Evolutionary conservation across 345 rosid species (phyloP), one percentile per base, ranked within the genome.

Genomic region (Litchi chinensis): DNA sequence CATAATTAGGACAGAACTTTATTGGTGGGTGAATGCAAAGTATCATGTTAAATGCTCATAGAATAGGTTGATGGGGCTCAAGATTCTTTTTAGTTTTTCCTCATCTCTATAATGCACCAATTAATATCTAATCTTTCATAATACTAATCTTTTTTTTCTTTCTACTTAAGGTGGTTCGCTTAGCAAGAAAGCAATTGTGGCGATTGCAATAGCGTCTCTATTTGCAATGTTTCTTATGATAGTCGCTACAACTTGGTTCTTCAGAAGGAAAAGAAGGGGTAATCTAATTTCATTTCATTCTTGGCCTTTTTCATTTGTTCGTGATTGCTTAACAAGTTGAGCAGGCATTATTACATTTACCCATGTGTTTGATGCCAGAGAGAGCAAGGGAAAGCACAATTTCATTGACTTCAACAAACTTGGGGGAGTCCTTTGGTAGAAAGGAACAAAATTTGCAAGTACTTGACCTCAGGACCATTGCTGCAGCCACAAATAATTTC

Each of bases 191-290:
- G 81, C 70, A 28, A 43, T 83, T 19, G 22, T 66, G 44, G 79
- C 75, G 0, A 78, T 76, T 77, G 59, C 83, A 43, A 48, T 80
- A 67, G 62, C 73, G 56, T 77, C 83, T 73, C n/a, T 62, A 52
- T 62, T 7, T 21, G 76, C 60, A 16, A 64, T 79, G 24, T 76
- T 83, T 50, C 46, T 89, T 9, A 46, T 74, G 26, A 40, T 76
- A 48, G 24, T 52, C 39, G 37, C 62, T 66, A 64, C 56, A 39
- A 63, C 48, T 43, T 82, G 76, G 57, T 84, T 74, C 74, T 39
- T 80, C 52, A 82, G 71, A 62, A 80, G 59, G 81, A 87, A 62
- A 62, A 79, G 81, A 81, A 82, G 69, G 71, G 84, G 89, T 89
- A 82, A 79, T 59, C 13, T 41, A 44, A 39, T 71, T 50, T 60